phyloP scores from a whole-genome alignment of 768 basidiomycete species.

The Glaciozyma martinii region DNA sequence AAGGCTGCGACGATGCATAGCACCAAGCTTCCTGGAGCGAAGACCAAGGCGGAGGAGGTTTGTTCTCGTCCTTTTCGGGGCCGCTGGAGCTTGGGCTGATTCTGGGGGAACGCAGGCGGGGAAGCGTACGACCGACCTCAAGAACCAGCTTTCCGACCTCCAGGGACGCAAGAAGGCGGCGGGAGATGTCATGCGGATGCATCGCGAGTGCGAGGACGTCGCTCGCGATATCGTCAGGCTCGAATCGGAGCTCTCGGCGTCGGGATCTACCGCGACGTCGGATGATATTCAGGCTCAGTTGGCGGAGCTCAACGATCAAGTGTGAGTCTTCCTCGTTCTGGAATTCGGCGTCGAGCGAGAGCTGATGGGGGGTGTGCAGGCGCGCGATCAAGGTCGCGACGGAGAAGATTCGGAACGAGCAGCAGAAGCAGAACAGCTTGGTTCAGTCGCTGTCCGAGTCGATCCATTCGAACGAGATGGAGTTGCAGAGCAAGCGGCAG shows the following conservation, averaged over 20 bases:
- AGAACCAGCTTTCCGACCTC: constrained; percentile 44
- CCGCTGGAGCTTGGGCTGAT: neutral
- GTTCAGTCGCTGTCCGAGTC: constrained; percentile 15
- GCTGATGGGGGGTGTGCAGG: constrained; percentile 54
- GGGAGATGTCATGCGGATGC: constrained; percentile 51
- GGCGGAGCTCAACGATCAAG: constrained; percentile 51
- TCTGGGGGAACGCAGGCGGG: neutral
- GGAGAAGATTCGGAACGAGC: constrained; percentile 23
- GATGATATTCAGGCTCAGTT: constrained; percentile 79
- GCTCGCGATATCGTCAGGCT: constrained; percentile 54
- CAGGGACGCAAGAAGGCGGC: constrained; percentile 55
- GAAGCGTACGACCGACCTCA: constrained; percentile 11
- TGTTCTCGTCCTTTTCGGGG: constrained; percentile 14
- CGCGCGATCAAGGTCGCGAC: constrained; percentile 40
- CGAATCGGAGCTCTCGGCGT: constrained; percentile 59
- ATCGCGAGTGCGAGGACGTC: constrained; percentile 44
- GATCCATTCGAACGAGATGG: constrained; percentile 27
- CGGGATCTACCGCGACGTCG: constrained; percentile 69
- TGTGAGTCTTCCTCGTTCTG: constrained; percentile 48
- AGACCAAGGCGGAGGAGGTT: constrained; percentile 57
- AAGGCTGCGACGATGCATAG: constrained; percentile 54
- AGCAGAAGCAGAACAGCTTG: constrained; percentile 7
- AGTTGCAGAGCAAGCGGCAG: constrained; percentile 19
- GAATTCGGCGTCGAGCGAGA: constrained; percentile 33
- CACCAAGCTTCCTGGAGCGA: constrained; percentile 49